These are phyloP conservation scores for Arabis alpina DNA, from an alignment of 345 rosid species.

Conservation along the genomic window DNA sequence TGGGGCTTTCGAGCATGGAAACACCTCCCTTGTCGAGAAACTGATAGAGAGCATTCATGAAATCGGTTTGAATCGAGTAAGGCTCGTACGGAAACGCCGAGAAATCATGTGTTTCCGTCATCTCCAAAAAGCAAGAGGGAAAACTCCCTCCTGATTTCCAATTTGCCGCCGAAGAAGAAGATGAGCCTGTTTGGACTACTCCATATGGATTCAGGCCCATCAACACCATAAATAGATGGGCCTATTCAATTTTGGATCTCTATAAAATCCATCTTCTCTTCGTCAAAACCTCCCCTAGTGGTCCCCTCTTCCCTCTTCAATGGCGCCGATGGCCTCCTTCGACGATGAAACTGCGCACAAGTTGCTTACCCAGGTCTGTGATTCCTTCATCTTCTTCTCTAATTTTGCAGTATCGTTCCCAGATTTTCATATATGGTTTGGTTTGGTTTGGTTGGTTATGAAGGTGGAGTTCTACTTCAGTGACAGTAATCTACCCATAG, in stretches of 20 bases:
- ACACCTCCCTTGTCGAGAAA: slow-evolving; percentile 83
- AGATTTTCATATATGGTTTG: neutral
- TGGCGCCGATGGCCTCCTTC: slow-evolving; percentile 28
- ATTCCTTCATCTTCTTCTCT: slow-evolving; percentile 9
- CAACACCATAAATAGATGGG: too few species aligned
- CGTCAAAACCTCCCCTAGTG: too few species aligned
- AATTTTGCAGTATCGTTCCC: neutral
- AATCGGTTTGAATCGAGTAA: slow-evolving; percentile 78
- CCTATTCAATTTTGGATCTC: neutral
- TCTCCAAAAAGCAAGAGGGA: neutral
- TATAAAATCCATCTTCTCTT: neutral
- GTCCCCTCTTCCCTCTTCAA: neutral
- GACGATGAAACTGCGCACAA: slow-evolving; percentile 35
- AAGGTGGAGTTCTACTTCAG: slow-evolving; percentile 54
- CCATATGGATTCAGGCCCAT: neutral
- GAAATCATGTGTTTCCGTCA: slow-evolving; percentile 49
- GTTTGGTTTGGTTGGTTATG: neutral
- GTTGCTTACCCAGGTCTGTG: slow-evolving; percentile 25
- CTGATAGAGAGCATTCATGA: slow-evolving; percentile 83
- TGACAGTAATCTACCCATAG: slow-evolving; percentile 47
- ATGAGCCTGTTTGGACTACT: slow-evolving; percentile 20
- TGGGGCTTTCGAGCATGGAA: slow-evolving; percentile 97
- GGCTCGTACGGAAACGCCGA: slow-evolving; percentile 79
- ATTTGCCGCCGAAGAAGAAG: slow-evolving; percentile 32
- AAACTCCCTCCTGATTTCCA: neutral